Base-by-base conservation (phyloP, 2,329 filamentous ascomycete species). In the Aciculosporium take region DNA sequence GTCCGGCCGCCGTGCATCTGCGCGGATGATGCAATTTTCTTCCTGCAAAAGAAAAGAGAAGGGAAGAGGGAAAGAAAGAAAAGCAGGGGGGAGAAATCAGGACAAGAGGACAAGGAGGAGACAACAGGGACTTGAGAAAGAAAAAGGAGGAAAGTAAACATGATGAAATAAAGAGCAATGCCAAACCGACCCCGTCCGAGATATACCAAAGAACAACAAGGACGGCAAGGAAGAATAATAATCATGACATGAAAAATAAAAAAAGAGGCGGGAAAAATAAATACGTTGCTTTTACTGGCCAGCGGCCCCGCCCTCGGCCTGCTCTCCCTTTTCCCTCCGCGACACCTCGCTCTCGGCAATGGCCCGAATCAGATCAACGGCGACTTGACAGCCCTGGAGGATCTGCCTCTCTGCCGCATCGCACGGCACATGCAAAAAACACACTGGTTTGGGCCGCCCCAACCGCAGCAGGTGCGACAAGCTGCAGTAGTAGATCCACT, bases 401-500 rank as follows among this genome's bases (percentile, higher is more conserved):
- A 80, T 51, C 13, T 60, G 60, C 17, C 62, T 59, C 28, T 72
- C 63, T 18, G 72, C 67, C 7, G 69, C 64, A 21, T 72, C 67
- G 6, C 72, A 68, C 0, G 83, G 83, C 1, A 88, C 81, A 57
- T 88, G 83, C 40, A 87, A 60, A 56, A 88, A 88, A 2, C 79
- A 59, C 5, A 82, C 75, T 43, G 70, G 70, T 42, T 62, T 62
- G 17, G 62, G 59, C 45, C 66, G 55, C 34, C 63, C 52, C 36
- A 64, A 57, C 53, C 68, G 71, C 51, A 62, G 65, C 28, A 76
- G 60, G 44, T 76, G 63, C 17, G 79, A 68, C 49, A 86, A 57
- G 46, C 76, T 82, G 6, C 74, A 76, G 59, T 77, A 86, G 58
- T 81, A 84, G 49, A 82, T 85, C 53, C 84, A 88, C 55, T 88